These are phyloP conservation scores for Vitellaria paradoxa DNA, from an alignment of 179 eudicot species.

Conservation along the genomic window DNA sequence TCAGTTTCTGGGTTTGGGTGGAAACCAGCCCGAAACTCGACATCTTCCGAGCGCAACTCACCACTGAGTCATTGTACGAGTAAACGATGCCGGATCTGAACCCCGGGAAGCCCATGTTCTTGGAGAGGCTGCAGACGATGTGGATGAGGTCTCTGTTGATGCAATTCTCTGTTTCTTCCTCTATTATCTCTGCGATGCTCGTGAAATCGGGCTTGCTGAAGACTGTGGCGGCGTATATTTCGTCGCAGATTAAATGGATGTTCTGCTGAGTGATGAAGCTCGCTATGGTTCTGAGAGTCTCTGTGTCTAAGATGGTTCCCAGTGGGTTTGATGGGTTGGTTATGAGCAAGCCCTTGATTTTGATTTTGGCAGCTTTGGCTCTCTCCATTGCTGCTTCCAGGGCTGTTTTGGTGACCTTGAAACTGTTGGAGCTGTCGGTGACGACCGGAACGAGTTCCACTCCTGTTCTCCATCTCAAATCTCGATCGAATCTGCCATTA, in stretches of 20 bases:
- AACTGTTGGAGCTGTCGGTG: conserved; percentile 49
- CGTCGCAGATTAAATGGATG: conserved; percentile 59
- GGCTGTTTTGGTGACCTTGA: conserved; percentile 45
- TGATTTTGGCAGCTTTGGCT: conserved; percentile 43
- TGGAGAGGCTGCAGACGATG: conserved; percentile 58
- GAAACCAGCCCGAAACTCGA: conserved; percentile 74
- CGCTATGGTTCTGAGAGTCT: conserved; percentile 28
- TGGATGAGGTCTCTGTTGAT: conserved; percentile 49
- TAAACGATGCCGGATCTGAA: conserved; percentile 55
- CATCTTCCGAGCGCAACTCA: conserved; percentile 59
- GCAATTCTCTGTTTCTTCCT: neutral
- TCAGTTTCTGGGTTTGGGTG: conserved; percentile 52
- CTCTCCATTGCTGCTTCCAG: conserved; percentile 46
- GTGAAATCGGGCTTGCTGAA: conserved; percentile 32
- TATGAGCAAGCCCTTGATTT: conserved; percentile 55
- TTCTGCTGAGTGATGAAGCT: conserved; percentile 44
- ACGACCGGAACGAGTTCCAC: conserved; percentile 43
- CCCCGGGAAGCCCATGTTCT: conserved; percentile 62
- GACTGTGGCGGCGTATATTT: conserved; percentile 67
- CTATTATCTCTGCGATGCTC: conserved; percentile 53
- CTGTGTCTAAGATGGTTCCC: conserved; percentile 50
- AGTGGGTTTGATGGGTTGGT: conserved; percentile 72
- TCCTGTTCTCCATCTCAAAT: conserved; percentile 64
- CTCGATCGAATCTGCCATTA: conserved; percentile 51
- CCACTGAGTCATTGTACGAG: conserved; percentile 54